Percentiles rank a stretch among this genome's conserved stretches.
These are phyloP conservation scores for Phytophthora idaei DNA, from an alignment of 352 stramenopile species.

Conservation along the genomic window DNA sequence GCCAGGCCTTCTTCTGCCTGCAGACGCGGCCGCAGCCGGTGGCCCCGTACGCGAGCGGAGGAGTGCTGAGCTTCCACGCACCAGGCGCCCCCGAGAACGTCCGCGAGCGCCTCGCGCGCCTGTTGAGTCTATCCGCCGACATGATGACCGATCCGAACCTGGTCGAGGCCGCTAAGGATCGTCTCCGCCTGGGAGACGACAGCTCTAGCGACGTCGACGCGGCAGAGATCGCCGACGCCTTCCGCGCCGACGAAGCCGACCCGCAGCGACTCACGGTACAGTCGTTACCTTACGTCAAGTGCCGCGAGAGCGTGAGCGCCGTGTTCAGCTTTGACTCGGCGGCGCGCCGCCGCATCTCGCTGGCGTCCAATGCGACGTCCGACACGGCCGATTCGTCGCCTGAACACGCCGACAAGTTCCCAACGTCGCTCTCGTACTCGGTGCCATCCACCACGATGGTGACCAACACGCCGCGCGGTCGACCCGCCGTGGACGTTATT, in stretches of 20 bases:
- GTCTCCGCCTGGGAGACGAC: slow-evolving; percentile 12
- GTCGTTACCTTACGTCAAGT: slow-evolving; percentile 78
- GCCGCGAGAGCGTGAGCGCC: slow-evolving; percentile 54
- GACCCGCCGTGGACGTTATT: slow-evolving; percentile 83
- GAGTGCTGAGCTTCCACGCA: slow-evolving; percentile 28
- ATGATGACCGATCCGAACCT: slow-evolving; percentile 40
- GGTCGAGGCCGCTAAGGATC: slow-evolving; percentile 12
- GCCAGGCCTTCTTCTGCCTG: slow-evolving; percentile 61
- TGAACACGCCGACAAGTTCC: slow-evolving; percentile 49
- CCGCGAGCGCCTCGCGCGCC: slow-evolving; percentile 26
- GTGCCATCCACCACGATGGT: slow-evolving; percentile 62
- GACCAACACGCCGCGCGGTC: slow-evolving; percentile 69
- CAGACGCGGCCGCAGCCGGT: slow-evolving; percentile 46
- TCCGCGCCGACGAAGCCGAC: slow-evolving; percentile 15
- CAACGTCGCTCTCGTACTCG: slow-evolving; percentile 73
- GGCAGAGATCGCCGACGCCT: slow-evolving; percentile 28
- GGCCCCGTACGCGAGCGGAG: slow-evolving; percentile 31
- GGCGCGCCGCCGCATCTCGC: slow-evolving; percentile 50
- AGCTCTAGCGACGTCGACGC: slow-evolving; percentile 28
- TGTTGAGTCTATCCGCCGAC: slow-evolving; percentile 28
- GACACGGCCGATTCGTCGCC: slow-evolving; percentile 41
- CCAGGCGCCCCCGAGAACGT: slow-evolving; percentile 21
- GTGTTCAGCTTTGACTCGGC: slow-evolving; percentile 60
- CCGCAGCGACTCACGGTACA: slow-evolving; percentile 48
- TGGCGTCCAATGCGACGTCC: slow-evolving; percentile 46